A percentile compares a stretch with the other conserved stretches of the same genome.
Conservation (phyloP, 768 basidiomycete genomes). For the Leucocoprinus sp. region DNA sequence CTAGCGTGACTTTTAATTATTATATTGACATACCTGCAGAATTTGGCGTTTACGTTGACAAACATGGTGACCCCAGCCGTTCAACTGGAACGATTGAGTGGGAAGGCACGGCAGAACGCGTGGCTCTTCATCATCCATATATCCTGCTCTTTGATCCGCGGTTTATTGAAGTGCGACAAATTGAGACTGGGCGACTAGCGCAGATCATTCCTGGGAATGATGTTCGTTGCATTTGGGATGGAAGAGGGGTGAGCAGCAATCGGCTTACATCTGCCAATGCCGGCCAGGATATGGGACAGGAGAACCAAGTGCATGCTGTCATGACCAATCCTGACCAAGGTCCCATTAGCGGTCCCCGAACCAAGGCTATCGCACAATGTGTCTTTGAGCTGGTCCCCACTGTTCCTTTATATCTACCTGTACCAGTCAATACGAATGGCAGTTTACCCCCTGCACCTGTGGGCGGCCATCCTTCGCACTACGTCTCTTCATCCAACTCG, state of each 20-base stretch:
- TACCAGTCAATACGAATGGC: conserved; percentile 11
- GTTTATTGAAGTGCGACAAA: conserved; percentile 88
- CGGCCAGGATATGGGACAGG: conserved; percentile 55
- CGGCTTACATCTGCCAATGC: conserved; percentile 57
- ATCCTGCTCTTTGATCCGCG: conserved; percentile 84
- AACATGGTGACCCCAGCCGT: conserved; percentile 85
- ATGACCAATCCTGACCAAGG: conserved; percentile 57
- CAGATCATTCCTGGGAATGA: conserved; percentile 84
- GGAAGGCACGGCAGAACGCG: conserved; percentile 88
- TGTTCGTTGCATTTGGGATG: conserved; percentile 88
- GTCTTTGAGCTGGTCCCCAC: conserved; percentile 78
- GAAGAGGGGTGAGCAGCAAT: conserved; percentile 51
- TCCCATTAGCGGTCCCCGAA: conserved; percentile 26
- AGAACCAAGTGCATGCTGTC: conserved; percentile 81
- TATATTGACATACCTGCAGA: conserved; percentile 34
- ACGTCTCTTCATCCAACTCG: conserved; percentile 6
- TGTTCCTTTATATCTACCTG: conserved; percentile 54
- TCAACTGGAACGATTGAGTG: conserved; percentile 77
- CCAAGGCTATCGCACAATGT: conserved; percentile 56
- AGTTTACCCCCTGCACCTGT: conserved; percentile 4
- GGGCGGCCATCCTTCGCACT: conserved; percentile 1
- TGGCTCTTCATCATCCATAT: conserved; percentile 87
- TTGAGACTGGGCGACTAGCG: conserved; percentile 71
- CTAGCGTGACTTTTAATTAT: neutral
- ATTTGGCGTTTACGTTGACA: conserved; percentile 91